Conservation (phyloP, 1,284 basidiomycete species). For the Flammula alnicola region DNA sequence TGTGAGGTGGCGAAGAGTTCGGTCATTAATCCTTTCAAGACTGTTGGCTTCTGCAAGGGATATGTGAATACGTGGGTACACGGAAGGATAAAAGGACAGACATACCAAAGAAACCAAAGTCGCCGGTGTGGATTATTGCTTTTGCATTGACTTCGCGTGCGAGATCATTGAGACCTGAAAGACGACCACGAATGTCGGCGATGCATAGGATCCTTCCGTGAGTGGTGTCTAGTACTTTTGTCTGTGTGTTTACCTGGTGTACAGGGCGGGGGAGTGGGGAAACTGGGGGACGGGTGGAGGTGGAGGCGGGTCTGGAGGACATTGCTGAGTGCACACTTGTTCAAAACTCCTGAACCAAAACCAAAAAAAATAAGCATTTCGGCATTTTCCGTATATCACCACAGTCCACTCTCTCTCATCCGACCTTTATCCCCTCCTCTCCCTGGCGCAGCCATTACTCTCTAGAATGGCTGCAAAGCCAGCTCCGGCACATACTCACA, state of each 20-base stretch:
- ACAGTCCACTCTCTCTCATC: too few relatives aligned
- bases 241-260: slow-evolving; percentile 72
- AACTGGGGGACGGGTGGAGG: slow-evolving; percentile 57
- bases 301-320: slow-evolving; percentile 60
- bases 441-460: too few relatives aligned
- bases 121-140: slow-evolving; percentile 97
- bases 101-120: slow-evolving; percentile 97
- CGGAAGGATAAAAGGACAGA: slow-evolving; percentile 20
- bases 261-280: slow-evolving; percentile 59
- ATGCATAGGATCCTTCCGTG: slow-evolving; percentile 93
- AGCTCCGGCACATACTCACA: slow-evolving; percentile 19
- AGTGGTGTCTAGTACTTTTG: slow-evolving; percentile 72
- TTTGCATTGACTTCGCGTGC: slow-evolving; percentile 89
- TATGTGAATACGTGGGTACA: slow-evolving; percentile 23
- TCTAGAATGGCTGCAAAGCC: slow-evolving; percentile 10
- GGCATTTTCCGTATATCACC: too few relatives aligned
- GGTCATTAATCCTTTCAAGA: slow-evolving; percentile 90
- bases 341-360: slow-evolving; percentile 13
- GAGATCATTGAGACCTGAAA: slow-evolving; percentile 89
- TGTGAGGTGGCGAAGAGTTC: slow-evolving; percentile 93
- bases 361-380: slow-evolving; percentile 10
- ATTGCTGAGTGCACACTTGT: slow-evolving; percentile 45
- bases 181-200: slow-evolving; percentile 91
- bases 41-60: slow-evolving; percentile 68
- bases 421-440: slow-evolving; percentile 12